Evolutionary conservation across 1,284 basidiomycete species (phyloP).

Genomic region (Lentinula novae-zelandiae): DNA sequence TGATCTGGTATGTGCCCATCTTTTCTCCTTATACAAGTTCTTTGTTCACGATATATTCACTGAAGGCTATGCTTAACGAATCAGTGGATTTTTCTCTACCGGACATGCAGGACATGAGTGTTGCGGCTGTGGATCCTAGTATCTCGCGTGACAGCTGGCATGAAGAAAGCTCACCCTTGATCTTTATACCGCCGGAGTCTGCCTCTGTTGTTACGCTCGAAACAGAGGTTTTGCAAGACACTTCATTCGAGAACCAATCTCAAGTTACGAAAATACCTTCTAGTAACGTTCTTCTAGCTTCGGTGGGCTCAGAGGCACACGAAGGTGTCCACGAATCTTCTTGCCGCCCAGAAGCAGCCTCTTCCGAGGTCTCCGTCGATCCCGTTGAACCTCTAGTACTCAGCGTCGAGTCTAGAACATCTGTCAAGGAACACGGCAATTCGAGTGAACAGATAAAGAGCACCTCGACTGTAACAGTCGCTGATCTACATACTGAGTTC

Average conservation of each 20-base stretch:
- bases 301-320: too few relatives aligned
- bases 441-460: background rate
- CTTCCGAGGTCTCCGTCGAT: background rate
- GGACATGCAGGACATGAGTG: background rate
- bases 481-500: background rate
- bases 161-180: background rate
- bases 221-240: too few relatives aligned
- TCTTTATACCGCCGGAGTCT: background rate
- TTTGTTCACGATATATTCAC: background rate
- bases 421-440: background rate
- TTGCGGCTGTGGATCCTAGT: background rate
- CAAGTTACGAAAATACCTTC: too few relatives aligned
- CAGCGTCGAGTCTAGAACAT: too few relatives aligned
- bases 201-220: too few relatives aligned
- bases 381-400: too few relatives aligned
- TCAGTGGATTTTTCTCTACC: background rate
- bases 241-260: too few relatives aligned
- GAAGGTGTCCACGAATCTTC: too few relatives aligned
- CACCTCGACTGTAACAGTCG: background rate
- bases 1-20: slow-evolving; percentile 5
- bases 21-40: background rate
- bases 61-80: background rate
- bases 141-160: background rate
- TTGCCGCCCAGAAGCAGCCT: too few relatives aligned
- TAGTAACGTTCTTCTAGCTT: too few relatives aligned